Percentiles rank a stretch among this genome's conserved stretches.
Conservation (phyloP, 371 early-diverging fungal genomes). For the Mortierella polycephala region DNA sequence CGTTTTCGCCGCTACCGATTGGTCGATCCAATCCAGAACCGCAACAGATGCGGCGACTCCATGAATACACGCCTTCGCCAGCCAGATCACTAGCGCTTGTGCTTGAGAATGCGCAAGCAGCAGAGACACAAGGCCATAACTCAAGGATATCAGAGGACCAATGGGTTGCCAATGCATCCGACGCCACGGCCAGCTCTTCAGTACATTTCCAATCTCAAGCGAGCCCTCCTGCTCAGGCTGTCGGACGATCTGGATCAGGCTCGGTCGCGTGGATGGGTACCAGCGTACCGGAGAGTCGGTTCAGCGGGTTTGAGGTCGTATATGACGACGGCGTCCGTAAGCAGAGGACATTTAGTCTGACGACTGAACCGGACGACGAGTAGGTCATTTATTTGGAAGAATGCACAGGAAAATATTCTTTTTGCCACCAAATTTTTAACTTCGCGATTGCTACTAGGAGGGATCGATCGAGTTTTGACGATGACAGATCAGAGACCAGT, state of each 20-base stretch:
- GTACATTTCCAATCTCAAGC: constrained; percentile 32
- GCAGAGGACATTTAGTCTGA: constrained; percentile 51
- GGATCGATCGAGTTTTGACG: constrained; percentile 9
- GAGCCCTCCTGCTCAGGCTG: background rate
- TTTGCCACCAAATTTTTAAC: constrained; percentile 2
- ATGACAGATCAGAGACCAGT: constrained; percentile 13
- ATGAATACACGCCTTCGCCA: constrained; percentile 25
- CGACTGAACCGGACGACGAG: constrained; percentile 26
- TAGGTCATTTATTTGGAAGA: constrained; percentile 8
- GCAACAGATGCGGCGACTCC: constrained; percentile 3
- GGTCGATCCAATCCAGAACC: constrained; percentile 17
- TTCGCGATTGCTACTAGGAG: background rate
- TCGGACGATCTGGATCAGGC: constrained; percentile 10
- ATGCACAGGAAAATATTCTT: background rate
- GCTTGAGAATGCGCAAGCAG: constrained; percentile 16
- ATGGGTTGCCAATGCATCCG: constrained; percentile 12
- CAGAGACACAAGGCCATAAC: constrained; percentile 4
- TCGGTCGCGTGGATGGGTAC: constrained; percentile 25
- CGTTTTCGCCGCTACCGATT: constrained; percentile 21
- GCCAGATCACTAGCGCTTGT: constrained; percentile 29
- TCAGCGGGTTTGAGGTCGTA: constrained; percentile 53
- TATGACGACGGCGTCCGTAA: constrained; percentile 53
- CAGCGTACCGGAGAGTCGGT: constrained; percentile 42
- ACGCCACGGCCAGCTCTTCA: constrained; percentile 10
- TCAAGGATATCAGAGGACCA: background rate